A percentile compares a stretch with the other conserved stretches of the same genome.
Evolutionary conservation across 2,329 filamentous ascomycete genomes (phyloP).

Genomic region (Exophiala xenobiotica): DNA sequence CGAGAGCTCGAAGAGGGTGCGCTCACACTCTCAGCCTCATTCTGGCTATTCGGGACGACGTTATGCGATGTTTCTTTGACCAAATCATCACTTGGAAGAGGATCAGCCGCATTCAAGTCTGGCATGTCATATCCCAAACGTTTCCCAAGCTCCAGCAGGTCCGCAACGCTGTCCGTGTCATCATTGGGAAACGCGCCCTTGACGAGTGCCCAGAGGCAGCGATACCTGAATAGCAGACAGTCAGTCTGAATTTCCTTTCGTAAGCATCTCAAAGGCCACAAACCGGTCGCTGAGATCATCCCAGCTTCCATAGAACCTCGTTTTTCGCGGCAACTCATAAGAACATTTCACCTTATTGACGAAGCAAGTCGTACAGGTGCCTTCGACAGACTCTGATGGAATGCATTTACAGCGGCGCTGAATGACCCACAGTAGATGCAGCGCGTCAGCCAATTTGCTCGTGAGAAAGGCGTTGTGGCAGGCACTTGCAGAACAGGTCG

Average conservation of each 20-base stretch:
- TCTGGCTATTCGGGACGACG: not conserved
- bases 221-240: not conserved
- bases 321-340: slow-evolving; percentile 1
- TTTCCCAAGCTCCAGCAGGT: not conserved
- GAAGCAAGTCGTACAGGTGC: not conserved
- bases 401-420: slow-evolving; percentile 4
- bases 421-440: not conserved
- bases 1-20: not conserved
- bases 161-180: not conserved
- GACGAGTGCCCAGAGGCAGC: slow-evolving; percentile 3
- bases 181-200: not conserved
- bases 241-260: no score
- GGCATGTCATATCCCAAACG: slow-evolving; percentile 2
- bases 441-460: not conserved
- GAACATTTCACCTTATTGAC: not conserved
- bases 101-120: not conserved
- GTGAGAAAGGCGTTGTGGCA: no score
- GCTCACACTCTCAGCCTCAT: not conserved
- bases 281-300: slow-evolving; percentile 2
- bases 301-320: slow-evolving; percentile 5
- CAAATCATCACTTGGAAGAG: not conserved
- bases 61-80: not conserved
- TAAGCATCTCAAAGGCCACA: not conserved
- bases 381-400: not conserved
- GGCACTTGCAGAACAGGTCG: not conserved